Evolutionary conservation across 2,329 filamentous ascomycete genomes (phyloP).

Genomic region (Trichophyton schoenleinii): DNA sequence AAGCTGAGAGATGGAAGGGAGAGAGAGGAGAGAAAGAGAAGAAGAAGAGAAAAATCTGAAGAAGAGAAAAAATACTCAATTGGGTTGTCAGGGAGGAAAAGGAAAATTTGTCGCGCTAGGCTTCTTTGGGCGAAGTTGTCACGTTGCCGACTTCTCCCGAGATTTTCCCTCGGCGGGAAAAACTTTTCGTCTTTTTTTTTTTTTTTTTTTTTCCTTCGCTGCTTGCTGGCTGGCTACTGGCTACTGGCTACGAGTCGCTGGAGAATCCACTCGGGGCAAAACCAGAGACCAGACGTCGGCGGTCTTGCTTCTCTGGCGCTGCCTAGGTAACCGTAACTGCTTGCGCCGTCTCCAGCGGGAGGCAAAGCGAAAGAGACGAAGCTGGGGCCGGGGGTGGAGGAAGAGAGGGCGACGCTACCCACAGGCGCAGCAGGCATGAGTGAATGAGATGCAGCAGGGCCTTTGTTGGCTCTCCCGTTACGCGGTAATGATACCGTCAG

Average conservation of each 20-base stretch:
- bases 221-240: too few relatives aligned
- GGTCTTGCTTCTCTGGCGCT: background rate
- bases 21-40: constrained; percentile 22
- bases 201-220: background rate
- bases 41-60: constrained; percentile 22
- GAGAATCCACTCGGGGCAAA: background rate
- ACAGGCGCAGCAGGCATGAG: background rate
- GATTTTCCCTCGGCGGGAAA: constrained; percentile 1
- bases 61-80: constrained; percentile 17
- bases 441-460: too few relatives aligned
- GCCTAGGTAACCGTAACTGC: background rate
- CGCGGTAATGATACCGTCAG: too few relatives aligned
- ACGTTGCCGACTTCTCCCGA: constrained; percentile 14
- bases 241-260: background rate
- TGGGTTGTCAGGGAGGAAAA: constrained; percentile 10
- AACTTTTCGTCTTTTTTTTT: background rate
- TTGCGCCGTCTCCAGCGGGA: background rate
- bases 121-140: constrained; percentile 9
- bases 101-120: constrained; percentile 12
- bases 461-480: too few relatives aligned
- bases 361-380: background rate
- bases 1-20: constrained; percentile 23
- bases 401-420: background rate
- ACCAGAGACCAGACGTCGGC: constrained; percentile 4
- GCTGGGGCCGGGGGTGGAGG: background rate